phyloP scores from a whole-genome alignment of 495 filamentous ascomycete genomes.

The Opeltia flavorubescens region DNA sequence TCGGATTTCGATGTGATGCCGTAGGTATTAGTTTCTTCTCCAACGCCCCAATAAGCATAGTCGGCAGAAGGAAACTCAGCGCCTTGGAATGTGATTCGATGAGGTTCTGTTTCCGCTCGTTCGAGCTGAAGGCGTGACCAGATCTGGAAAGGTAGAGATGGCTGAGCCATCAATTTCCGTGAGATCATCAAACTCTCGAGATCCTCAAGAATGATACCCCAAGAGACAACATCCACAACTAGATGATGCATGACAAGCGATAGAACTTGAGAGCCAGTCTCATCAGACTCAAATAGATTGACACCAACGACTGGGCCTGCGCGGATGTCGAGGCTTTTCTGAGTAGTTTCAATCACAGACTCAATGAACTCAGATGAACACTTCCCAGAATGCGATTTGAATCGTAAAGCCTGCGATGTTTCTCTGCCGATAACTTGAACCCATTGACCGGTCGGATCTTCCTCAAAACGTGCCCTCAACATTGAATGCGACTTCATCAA shows the following conservation, averaged over 20 bases:
- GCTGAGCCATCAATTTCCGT: conserved; percentile 9
- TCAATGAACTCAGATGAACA: background rate
- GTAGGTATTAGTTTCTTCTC: conserved; percentile 23
- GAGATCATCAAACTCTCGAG: conserved; percentile 33
- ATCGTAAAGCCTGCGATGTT: conserved; percentile 3
- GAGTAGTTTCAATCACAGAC: conserved; percentile 9
- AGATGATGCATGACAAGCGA: conserved; percentile 39
- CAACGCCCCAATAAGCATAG: conserved; percentile 6
- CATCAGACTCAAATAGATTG: conserved; percentile 22
- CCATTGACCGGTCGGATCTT: conserved; percentile 4
- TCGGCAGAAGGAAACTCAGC: conserved; percentile 1
- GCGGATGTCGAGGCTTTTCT: conserved; percentile 15
- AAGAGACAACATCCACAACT: conserved; percentile 45
- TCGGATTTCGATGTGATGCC: conserved; percentile 25
- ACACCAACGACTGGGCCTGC: conserved; percentile 32
- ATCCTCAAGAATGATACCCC: conserved; percentile 43
- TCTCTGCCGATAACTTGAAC: conserved; percentile 9
- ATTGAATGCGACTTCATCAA: conserved; percentile 7
- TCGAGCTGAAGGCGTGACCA: conserved; percentile 12
- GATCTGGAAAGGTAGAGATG: conserved; percentile 16
- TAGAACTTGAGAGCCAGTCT: conserved; percentile 8
- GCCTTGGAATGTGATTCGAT: background rate
- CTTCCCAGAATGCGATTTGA: background rate
- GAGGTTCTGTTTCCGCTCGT: background rate
- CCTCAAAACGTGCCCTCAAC: conserved; percentile 6